These are phyloP conservation scores for Sphenostylis stenocarpa DNA, from an alignment of 306 rosid species.

Conservation along the genomic window DNA sequence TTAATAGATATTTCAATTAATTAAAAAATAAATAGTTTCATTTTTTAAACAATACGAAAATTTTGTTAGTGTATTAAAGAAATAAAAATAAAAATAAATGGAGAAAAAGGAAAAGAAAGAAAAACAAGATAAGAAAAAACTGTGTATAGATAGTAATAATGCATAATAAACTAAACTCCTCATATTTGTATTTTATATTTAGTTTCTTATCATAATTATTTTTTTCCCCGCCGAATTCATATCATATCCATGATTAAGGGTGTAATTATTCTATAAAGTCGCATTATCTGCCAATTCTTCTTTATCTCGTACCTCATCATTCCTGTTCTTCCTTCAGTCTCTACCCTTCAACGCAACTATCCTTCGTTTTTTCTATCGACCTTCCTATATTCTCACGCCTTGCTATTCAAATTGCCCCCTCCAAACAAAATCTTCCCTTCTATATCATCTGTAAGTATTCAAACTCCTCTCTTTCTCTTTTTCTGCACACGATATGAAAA, in stretches of 20 bases:
- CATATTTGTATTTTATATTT: no score
- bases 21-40: no score
- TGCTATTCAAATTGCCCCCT: background rate
- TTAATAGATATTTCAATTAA: no score
- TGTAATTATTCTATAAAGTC: background rate
- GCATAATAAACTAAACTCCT: no score
- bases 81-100: no score
- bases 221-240: background rate
- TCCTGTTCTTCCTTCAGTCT: background rate
- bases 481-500: background rate
- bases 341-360: background rate
- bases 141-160: no score
- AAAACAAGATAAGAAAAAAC: no score
- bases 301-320: background rate
- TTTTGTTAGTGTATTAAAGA: no score
- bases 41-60: no score
- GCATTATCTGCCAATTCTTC: background rate
- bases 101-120: no score
- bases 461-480: slow-evolving; percentile 2
- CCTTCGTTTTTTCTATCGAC: background rate
- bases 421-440: background rate
- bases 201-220: background rate
- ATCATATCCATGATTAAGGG: background rate
- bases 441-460: slow-evolving; percentile 33
- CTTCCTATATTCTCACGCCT: background rate